Evolutionary conservation across 2,329 filamentous ascomycete species (phyloP), one percentile per base, ranked within the genome.

Genomic region (Aspergillus persii): DNA sequence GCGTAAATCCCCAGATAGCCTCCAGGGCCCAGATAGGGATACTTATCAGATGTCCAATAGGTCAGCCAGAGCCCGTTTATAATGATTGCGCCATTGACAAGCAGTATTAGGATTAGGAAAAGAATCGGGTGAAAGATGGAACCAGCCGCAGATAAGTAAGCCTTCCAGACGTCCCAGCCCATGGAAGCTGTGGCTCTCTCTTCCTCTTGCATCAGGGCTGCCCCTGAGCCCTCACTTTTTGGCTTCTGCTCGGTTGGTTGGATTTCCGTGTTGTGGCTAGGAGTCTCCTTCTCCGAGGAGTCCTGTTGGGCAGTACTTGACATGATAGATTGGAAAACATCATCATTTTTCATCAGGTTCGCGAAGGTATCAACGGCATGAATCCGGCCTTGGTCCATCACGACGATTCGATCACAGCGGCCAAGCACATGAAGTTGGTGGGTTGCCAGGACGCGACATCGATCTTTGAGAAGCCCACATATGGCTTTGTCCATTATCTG

Each of bases 401-500:
- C 93, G 52, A 98, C 87, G 64, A 98, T 94, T 36, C 94, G 85
- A 72, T 98, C 94, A 68, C 92, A 97, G 36, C 92, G 88, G 71
- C 85, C 92, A 5, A 98, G 84, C 5, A 98, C 93, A 81, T 96
- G 95, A 12, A 98, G 85, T 74, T 98, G 94, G 75, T 99, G 95
- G 0, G 95, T 99, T 1, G 94, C 95, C 33, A 99, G 81, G 36
- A 98, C 89, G 23, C 95, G 85, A 70, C 92, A 95, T 76, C 97
- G 97, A 76, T 94, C 85, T 68, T 90, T 91, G 56, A 98, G 81
- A 8, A 98, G 81, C 7, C 94, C 94, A 59, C 92, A 87, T 56
- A 99, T 97, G 46, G 94, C 94, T 61, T 96, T 89, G 74, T 98
- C 94, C 79, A 98, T 96, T 68, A 99, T 87, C 67, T 88, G 86